A percentile compares a stretch with the other conserved stretches of the same genome.
These are phyloP conservation scores for Podospora pseudoanserina DNA, from an alignment of 495 filamentous ascomycete species.

Conservation along the genomic window DNA sequence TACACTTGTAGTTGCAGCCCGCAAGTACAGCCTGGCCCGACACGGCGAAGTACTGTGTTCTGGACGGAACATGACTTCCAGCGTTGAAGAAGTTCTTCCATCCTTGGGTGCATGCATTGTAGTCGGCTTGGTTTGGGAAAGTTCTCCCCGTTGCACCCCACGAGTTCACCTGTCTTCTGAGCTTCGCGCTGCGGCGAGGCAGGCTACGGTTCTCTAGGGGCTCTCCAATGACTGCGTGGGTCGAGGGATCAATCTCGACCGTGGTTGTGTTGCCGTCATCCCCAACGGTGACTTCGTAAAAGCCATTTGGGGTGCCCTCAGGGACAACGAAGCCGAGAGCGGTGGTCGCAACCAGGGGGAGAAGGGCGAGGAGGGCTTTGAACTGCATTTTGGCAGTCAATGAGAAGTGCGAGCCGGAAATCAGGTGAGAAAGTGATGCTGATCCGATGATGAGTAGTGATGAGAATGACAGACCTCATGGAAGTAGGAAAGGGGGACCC, in stretches of 20 bases:
- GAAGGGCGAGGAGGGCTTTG: not conserved
- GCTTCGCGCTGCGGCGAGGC: not conserved
- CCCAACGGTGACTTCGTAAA: not conserved
- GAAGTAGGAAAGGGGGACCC: no score
- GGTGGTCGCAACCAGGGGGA: not conserved
- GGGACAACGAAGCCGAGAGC: not conserved
- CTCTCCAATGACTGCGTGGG: not conserved
- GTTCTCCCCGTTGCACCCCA: not conserved
- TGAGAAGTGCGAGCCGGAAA: no score
- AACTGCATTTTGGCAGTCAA: not conserved
- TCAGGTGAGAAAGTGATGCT: no score
- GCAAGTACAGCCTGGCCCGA: not conserved
- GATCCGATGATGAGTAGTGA: no score
- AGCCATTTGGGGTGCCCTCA: not conserved
- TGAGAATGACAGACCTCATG: no score
- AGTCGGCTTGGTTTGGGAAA: not conserved
- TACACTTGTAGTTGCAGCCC: not conserved
- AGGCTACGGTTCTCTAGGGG: not conserved
- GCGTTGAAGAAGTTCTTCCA: not conserved
- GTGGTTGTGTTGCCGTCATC: not conserved
- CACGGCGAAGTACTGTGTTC: not conserved
- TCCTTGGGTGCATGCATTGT: not conserved
- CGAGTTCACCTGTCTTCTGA: not conserved
- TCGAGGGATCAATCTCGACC: not conserved
- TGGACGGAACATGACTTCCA: not conserved